Base-by-base conservation (phyloP, 2,329 filamentous ascomycete genomes). In the Cytospora schulzeri region DNA sequence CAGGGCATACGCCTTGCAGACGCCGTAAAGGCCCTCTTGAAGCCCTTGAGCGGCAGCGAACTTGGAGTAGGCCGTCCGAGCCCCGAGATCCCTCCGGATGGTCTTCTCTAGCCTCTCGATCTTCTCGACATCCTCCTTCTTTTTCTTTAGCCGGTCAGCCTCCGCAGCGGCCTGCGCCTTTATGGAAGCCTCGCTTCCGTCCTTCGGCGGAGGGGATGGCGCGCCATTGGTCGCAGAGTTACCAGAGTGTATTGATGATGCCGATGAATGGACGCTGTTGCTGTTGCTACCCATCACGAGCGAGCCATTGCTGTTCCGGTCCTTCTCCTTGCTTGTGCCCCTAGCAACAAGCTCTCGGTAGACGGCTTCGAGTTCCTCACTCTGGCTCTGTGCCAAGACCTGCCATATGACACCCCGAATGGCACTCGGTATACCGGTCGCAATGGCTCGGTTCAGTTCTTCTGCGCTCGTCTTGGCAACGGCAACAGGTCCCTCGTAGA, bases 391-490 rank as follows among this genome's bases (percentile, higher is more conserved):
- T 4, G 95, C 93, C 67, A 99, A 80, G 9, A 98, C 94, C 77
- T 99, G 95, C 95, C 95, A 99, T 58, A 99, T 93, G 2, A 99
- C 95, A n/a, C 95, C 96, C 65, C 95, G 89, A 67, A 99, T 97
- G 3, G 93, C 94, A 69, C 90, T 93, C 1, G 95, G 95, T 64
- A 99, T 99, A 35, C 95, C 95, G 48, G 90, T 91, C 57, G 94
- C 91, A 70, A 99, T 97, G 26, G 95, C 93, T 69, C 85, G 87
- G 73, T 94, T 97, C 64, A 99, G 80, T 74, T 97, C 93, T 71
- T 96, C 92, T 0, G 94, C 85, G 72, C 93, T 97, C 4, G 92
- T 93, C 66, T 92, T 88, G 14, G 92, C 91, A 57, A 98, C 91
- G 12, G 92, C 94, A 31, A 92, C 88, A 19, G 93, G 93, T 0